These are phyloP conservation scores for Antitrichia curtipendula DNA, from an alignment of 225 moss, liverwort and hornwort genomes.

Conservation along the genomic window DNA sequence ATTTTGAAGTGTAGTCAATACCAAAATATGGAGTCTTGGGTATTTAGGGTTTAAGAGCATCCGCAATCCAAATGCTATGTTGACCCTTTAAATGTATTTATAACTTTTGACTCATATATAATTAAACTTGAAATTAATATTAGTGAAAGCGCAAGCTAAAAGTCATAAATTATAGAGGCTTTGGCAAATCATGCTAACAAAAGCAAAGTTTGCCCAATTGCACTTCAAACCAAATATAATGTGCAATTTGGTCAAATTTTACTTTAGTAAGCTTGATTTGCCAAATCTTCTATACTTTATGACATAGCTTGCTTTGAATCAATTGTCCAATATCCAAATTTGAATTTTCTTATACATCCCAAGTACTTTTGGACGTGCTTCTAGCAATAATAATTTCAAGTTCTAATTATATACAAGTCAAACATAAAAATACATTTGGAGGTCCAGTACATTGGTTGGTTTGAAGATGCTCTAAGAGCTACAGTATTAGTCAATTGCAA, in stretches of 20 bases:
- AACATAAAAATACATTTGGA: not conserved
- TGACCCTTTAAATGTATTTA: not conserved
- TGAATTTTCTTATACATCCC: not conserved
- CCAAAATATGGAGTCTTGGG: not conserved
- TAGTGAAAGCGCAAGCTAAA: accelerated
- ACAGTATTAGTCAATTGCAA: accelerated
- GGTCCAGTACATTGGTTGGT: accelerated
- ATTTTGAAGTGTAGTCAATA: not conserved
- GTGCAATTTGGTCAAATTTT: not conserved
- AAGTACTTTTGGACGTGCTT: not conserved
- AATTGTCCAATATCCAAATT: too few relatives aligned
- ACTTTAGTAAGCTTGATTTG: not conserved
- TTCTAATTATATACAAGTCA: not conserved
- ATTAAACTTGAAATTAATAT: not conserved
- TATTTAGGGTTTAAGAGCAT: not conserved
- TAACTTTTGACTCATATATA: not conserved
- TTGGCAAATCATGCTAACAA: not conserved
- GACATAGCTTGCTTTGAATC: not conserved
- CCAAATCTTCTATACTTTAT: not conserved
- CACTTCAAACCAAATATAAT: not conserved
- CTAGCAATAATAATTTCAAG: accelerated
- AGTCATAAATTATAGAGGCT: not conserved
- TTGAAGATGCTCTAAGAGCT: accelerated
- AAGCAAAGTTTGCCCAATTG: not conserved
- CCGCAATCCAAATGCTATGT: accelerated